These are phyloP conservation scores for Rhodomyrtus psidioides DNA, from an alignment of 441 rosid genomes.

Conservation along the genomic window DNA sequence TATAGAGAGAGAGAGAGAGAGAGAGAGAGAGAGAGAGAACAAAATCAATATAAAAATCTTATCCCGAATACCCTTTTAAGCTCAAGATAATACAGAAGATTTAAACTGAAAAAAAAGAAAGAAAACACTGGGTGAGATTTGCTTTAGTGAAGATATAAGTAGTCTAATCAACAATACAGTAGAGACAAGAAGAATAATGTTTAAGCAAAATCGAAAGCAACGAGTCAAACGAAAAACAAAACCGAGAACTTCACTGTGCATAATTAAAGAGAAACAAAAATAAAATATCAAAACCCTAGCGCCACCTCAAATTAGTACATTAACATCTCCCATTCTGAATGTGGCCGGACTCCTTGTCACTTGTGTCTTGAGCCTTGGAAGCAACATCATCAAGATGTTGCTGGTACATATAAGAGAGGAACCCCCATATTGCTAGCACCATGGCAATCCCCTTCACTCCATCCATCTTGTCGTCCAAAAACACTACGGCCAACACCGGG, in stretches of 20 bases:
- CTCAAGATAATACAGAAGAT: no score
- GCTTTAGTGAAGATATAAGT: not conserved
- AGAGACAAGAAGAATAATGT: not conserved
- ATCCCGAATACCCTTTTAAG: no score
- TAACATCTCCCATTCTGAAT: not conserved
- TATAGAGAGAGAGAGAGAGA: no score
- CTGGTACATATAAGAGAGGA: constrained; percentile 36
- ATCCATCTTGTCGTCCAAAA: constrained; percentile 54
- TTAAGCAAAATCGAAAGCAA: not conserved
- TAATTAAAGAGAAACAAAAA: not conserved
- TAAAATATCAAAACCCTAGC: not conserved
- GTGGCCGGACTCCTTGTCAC: not conserved
- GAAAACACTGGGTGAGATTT: not conserved
- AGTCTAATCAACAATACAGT: not conserved
- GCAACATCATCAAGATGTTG: constrained; percentile 20
- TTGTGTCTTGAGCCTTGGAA: not conserved
- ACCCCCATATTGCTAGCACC: constrained; percentile 65
- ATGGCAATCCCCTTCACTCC: constrained; percentile 53
- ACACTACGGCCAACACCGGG: constrained; percentile 36
- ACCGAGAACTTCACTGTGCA: not conserved
- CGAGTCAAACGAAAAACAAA: not conserved
- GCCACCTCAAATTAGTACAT: not conserved
- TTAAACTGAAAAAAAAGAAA: not conserved
- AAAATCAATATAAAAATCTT: no score
- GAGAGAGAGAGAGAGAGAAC: no score